Evolutionary conservation across 2,329 filamentous ascomycete genomes (phyloP), one percentile per base, ranked within the genome.

Genomic region (Venturia asperata): DNA sequence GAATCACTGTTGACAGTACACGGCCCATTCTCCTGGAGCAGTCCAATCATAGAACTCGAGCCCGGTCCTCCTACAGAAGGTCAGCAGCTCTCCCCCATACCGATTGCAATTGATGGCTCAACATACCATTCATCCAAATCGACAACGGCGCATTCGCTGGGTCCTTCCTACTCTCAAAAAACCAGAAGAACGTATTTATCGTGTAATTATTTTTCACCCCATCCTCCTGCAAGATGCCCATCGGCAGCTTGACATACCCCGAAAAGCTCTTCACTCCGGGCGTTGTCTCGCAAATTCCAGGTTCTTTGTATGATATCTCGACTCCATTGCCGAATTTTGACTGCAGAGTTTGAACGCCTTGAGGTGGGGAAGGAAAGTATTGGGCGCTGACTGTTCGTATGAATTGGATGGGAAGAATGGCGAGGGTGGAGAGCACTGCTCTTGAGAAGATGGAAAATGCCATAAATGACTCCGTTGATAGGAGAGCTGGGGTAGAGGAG

Each of bases 181-280:
- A 87, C 82, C 83, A 85, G 72, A 87, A 87, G 72, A 85, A 87
- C 30, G 81, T 85, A 69, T 84, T 83, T 66, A 84, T 82, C 7
- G 80, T 75, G 66, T 83, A 83, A 13, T 79, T 74, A 67, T 83
- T 80, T 69, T 71, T 69, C 19, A 74, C 71, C 9, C 72, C 72
- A 1, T 73, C 67, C 43, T 76, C 75, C 21, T 73, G 71, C n/a
- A 76, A 68, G 5, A 78, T 74, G 37, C 76, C 77, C 2, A 79
- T 78, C 1, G 82, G 82, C 4, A 87, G 77, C 71, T 83, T 80
- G 17, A 87, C 80, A 68, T 86, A 87, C 42, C 85, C 84, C 0
- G 81, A 80, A 73, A 85, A 88, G 41, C 79, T 81, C 68, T 78
- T 81, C 56, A 85, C 82, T 10, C 80, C 79, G 11, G 78, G 75